phyloP scores from a whole-genome alignment of 129 eudicot genomes.

The Flaveria bidentis region DNA sequence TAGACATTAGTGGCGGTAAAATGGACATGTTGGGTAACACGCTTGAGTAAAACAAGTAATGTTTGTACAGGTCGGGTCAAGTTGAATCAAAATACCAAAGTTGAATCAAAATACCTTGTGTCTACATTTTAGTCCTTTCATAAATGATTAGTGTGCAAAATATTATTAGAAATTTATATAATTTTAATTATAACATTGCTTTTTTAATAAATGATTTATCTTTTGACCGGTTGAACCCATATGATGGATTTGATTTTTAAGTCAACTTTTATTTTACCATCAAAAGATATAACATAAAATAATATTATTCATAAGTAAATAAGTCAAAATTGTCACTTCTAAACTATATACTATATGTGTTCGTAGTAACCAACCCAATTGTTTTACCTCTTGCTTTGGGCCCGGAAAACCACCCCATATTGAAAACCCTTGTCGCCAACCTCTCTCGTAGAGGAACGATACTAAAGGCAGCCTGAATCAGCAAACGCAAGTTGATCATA shows the following conservation, averaged over 20 bases:
- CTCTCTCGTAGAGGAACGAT: slow-evolving; percentile 85
- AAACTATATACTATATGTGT: neutral
- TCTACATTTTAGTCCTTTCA: neutral
- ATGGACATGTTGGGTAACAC: neutral
- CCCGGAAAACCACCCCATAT: slow-evolving; percentile 84
- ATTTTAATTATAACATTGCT: neutral
- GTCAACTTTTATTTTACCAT: neutral
- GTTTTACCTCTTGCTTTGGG: slow-evolving; percentile 70
- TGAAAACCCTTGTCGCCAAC: slow-evolving; percentile 82
- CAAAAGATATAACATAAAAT: neutral
- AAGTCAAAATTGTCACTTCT: neutral
- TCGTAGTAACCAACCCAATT: neutral
- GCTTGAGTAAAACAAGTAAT: neutral
- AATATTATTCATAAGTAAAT: neutral
- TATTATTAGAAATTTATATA: neutral
- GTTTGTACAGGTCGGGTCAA: neutral
- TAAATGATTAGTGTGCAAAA: neutral
- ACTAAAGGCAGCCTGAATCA: slow-evolving; percentile 61
- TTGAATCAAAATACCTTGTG: no score
- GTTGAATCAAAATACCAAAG: neutral
- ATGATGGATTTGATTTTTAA: neutral
- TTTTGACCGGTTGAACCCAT: neutral
- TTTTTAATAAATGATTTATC: neutral
- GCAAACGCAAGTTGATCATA: slow-evolving; percentile 18
- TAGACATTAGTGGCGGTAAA: neutral